Evolutionary conservation across 768 basidiomycete species (phyloP).

Genomic region (Collybiopsis luxurians): DNA sequence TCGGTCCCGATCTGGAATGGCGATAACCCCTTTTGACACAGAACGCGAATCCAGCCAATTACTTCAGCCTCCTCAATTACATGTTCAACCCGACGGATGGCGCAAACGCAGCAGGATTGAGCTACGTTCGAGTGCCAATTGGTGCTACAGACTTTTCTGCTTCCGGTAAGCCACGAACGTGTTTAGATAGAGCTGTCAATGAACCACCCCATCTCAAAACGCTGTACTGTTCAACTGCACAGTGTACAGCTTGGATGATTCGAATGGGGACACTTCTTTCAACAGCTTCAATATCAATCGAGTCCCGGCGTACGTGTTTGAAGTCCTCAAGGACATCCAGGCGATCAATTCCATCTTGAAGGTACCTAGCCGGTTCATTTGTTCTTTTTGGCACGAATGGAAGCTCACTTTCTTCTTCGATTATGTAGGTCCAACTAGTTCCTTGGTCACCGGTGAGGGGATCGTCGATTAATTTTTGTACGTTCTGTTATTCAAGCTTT

Average conservation of each 20-base stretch:
- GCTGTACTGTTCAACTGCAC: background rate
- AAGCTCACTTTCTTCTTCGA: background rate
- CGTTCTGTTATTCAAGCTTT: background rate
- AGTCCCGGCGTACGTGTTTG: conserved; percentile 41
- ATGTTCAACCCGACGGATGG: conserved; percentile 29
- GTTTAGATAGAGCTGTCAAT: background rate
- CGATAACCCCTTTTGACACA: conserved; percentile 3
- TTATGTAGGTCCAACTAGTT: conserved; percentile 38
- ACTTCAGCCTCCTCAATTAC: conserved; percentile 23
- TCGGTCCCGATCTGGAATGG: background rate
- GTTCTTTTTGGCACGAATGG: background rate
- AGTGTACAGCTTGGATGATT: conserved; percentile 46
- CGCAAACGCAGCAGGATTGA: conserved; percentile 25
- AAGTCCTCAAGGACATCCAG: conserved; percentile 42
- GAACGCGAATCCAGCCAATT: conserved; percentile 21
- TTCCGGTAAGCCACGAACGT: background rate
- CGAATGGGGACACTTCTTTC: conserved; percentile 38
- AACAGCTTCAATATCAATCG: conserved; percentile 35
- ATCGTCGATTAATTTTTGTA: background rate
- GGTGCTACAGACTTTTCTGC: conserved; percentile 31
- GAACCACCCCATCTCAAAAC: background rate
- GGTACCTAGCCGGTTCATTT: conserved; percentile 1
- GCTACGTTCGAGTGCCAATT: conserved; percentile 27
- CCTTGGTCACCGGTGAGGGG: conserved; percentile 41
- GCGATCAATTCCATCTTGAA: conserved; percentile 32